These are phyloP conservation scores for Gentiana dahurica DNA, from an alignment of 257 asterid genomes.

Conservation along the genomic window DNA sequence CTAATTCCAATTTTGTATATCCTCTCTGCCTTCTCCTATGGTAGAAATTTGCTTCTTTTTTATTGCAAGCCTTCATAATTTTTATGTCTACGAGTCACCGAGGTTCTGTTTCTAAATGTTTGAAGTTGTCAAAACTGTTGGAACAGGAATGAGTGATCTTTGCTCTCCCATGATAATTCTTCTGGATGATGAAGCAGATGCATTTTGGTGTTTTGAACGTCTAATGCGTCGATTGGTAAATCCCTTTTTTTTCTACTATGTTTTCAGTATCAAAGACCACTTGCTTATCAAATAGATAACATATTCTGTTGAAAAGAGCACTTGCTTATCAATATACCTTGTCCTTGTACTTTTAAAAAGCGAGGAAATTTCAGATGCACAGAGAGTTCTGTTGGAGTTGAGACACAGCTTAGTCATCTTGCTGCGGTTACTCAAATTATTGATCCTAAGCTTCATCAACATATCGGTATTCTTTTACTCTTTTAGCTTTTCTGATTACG, in stretches of 20 bases:
- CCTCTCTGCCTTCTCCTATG: no score
- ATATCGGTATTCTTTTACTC: slow-evolving; percentile 49
- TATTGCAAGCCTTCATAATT: background rate
- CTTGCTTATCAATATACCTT: slow-evolving; percentile 13
- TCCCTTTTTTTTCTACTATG: slow-evolving; percentile 4
- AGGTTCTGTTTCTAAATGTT: background rate
- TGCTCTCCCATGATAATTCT: slow-evolving; percentile 94
- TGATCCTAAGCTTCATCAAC: slow-evolving; percentile 94
- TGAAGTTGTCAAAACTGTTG: slow-evolving; percentile 17
- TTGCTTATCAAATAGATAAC: no score
- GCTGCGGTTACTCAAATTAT: slow-evolving; percentile 83
- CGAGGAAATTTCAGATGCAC: slow-evolving; percentile 98
- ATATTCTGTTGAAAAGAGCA: background rate
- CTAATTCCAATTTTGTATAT: background rate
- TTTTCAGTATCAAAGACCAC: background rate
- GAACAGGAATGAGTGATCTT: slow-evolving; percentile 92
- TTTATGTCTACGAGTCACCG: background rate
- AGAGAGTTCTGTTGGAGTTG: slow-evolving; percentile 81
- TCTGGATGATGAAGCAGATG: slow-evolving; percentile 86
- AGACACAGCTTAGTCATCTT: slow-evolving; percentile 64
- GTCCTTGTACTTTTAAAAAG: slow-evolving; percentile 38
- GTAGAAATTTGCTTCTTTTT: background rate
- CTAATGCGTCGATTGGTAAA: slow-evolving; percentile 81
- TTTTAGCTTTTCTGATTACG: slow-evolving; percentile 2
- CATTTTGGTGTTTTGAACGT: slow-evolving; percentile 95